Evolutionary conservation across 371 early-diverging fungal species (phyloP).

Genomic region (Mycotypha africana): DNA sequence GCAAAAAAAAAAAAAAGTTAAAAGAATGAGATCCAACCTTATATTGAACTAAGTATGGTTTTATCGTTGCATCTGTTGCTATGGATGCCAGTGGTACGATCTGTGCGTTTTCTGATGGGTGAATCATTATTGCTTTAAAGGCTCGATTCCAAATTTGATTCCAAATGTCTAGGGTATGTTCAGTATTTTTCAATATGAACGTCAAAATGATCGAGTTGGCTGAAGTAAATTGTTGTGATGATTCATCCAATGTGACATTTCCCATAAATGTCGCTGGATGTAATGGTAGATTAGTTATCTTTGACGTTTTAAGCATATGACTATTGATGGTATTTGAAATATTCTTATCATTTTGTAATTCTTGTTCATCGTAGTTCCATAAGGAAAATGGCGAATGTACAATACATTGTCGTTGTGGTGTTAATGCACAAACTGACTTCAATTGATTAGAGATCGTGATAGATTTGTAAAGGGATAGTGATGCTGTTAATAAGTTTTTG

Average conservation of each 20-base stretch:
- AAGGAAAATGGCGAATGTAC: slow-evolving; percentile 54
- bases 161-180: slow-evolving; percentile 33
- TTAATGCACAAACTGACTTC: slow-evolving; percentile 1
- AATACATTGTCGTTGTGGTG: slow-evolving; percentile 25
- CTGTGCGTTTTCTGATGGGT: too few relatives aligned
- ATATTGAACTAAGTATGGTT: too few relatives aligned
- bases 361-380: slow-evolving; percentile 31
- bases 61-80: too few relatives aligned
- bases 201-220: slow-evolving; percentile 50
- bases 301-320: slow-evolving; percentile 18
- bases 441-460: slow-evolving; percentile 1
- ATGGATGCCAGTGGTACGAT: too few relatives aligned
- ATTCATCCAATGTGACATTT: slow-evolving; percentile 28
- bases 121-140: too few relatives aligned
- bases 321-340: slow-evolving; percentile 28
- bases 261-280: slow-evolving; percentile 50
- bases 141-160: slow-evolving; percentile 14
- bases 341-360: slow-evolving; percentile 23
- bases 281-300: slow-evolving; percentile 34
- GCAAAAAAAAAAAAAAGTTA: too few relatives aligned
- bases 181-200: slow-evolving; percentile 17
- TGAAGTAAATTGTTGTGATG: slow-evolving; percentile 15
- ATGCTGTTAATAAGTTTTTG: too few relatives aligned
- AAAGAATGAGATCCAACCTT: too few relatives aligned
- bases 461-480: not conserved